Conservation (phyloP, 768 basidiomycete species). For the Suillus lakei region DNA sequence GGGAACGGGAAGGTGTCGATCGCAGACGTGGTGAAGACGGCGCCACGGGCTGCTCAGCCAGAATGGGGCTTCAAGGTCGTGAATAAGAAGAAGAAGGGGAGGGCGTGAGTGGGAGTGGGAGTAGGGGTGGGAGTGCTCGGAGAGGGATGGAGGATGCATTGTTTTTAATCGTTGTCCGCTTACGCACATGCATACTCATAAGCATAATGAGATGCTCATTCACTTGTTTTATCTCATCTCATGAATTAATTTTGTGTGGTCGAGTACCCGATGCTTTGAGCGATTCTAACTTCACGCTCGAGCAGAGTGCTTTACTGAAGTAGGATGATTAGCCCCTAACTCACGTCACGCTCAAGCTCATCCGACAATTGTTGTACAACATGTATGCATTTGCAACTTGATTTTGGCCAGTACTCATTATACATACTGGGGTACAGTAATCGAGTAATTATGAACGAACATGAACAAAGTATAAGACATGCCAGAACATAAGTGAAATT, state of each 20-base stretch:
- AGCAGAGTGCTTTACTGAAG: background rate
- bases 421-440: background rate
- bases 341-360: background rate
- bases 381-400: background rate
- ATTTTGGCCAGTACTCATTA: background rate
- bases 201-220: background rate
- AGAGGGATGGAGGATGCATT: background rate
- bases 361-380: background rate
- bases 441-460: background rate
- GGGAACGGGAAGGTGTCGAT: conserved; percentile 67
- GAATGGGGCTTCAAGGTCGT: conserved; percentile 95
- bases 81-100: conserved; percentile 93
- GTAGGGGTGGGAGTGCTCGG: background rate
- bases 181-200: conserved; percentile 1
- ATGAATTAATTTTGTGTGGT: background rate
- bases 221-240: conserved; percentile 2
- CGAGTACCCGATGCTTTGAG: too few species aligned
- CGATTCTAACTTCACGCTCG: too few species aligned
- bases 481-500: background rate
- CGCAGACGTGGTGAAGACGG: conserved; percentile 89
- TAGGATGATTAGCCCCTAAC: background rate
- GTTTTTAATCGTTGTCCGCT: background rate
- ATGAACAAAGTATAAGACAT: background rate
- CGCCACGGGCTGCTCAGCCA: conserved; percentile 74
- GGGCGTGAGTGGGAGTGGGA: conserved; percentile 43